phyloP scores from a whole-genome alignment of 805 yeast species.

The Saccharomycopsis oosterbeekiorum region DNA sequence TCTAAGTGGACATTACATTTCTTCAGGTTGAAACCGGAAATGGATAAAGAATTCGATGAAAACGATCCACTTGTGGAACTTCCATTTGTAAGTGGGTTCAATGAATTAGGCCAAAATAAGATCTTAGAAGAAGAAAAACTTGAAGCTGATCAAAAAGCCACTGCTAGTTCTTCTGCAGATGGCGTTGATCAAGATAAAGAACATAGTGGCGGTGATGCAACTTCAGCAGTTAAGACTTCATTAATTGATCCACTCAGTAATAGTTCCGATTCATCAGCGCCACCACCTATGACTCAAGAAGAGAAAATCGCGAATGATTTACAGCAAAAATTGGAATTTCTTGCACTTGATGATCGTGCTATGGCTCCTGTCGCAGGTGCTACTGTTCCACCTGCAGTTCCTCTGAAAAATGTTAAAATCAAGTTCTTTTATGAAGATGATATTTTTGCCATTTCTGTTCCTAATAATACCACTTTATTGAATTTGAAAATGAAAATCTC shows the following conservation, averaged over 20 bases:
- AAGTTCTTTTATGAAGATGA: conserved; percentile 75
- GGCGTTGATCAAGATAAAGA: conserved; percentile 12
- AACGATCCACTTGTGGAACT: conserved; percentile 11
- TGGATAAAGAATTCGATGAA: conserved; percentile 25
- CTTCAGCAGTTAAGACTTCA: conserved; percentile 2
- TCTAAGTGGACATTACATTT: conserved; percentile 58
- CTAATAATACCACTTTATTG: conserved; percentile 35
- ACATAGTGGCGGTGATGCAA: conserved; percentile 24
- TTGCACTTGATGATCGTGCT: neutral
- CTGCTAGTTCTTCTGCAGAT: conserved; percentile 1
- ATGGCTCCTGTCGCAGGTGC: conserved; percentile 1
- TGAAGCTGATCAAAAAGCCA: neutral
- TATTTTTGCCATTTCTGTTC: conserved; percentile 61
- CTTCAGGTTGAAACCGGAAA: conserved; percentile 44
- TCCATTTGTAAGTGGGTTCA: conserved; percentile 18
- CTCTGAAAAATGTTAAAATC: conserved; percentile 39
- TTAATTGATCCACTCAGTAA: neutral
- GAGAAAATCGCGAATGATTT: neutral
- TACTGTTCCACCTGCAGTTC: conserved; percentile 1
- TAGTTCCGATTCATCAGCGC: neutral
- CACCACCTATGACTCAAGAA: neutral
- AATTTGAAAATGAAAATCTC: conserved; percentile 43
- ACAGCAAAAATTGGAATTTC: neutral
- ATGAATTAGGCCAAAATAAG: conserved; percentile 12
- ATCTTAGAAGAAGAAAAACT: conserved; percentile 1